A percentile compares a stretch with the other conserved stretches of the same genome.
These are phyloP conservation scores for Xylariaceae sp. DNA, from an alignment of 2,329 filamentous ascomycete genomes.

Conservation along the genomic window DNA sequence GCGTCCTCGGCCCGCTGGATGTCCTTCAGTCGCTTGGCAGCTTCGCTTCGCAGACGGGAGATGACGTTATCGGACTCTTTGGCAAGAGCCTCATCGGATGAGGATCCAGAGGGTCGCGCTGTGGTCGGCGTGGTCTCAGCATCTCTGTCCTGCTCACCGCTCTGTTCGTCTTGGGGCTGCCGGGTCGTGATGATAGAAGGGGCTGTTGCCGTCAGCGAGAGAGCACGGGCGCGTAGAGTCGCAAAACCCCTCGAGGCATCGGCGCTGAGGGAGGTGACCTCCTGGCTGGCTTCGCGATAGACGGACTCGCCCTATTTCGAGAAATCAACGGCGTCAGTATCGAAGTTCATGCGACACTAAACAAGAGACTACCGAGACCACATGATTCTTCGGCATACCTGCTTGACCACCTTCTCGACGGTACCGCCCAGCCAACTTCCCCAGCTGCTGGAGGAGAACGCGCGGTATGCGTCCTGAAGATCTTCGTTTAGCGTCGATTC, in stretches of 20 bases:
- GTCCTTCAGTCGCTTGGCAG: slow-evolving; percentile 77
- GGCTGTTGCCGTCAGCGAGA: slow-evolving; percentile 54
- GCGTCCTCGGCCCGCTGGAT: slow-evolving; percentile 91
- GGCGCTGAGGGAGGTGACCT: slow-evolving; percentile 71
- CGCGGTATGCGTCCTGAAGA: slow-evolving; percentile 91
- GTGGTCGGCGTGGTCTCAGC: slow-evolving; percentile 42
- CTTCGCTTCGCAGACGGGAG: slow-evolving; percentile 68
- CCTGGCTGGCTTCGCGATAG: slow-evolving; percentile 81
- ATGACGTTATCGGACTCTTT: slow-evolving; percentile 61
- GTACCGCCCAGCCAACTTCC: slow-evolving; percentile 82
- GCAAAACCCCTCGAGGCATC: slow-evolving; percentile 79
- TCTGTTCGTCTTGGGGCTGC: slow-evolving; percentile 23
- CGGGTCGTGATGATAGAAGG: slow-evolving; percentile 25
- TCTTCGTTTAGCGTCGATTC: slow-evolving; percentile 70
- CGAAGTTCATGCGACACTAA: slow-evolving; percentile 11
- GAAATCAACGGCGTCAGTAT: slow-evolving; percentile 10
- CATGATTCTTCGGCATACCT: slow-evolving; percentile 47
- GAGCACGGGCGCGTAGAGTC: slow-evolving; percentile 66
- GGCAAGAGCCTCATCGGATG: slow-evolving; percentile 37
- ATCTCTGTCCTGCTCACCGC: slow-evolving; percentile 35
- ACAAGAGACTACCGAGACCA: background rate
- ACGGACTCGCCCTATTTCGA: slow-evolving; percentile 63
- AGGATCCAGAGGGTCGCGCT: slow-evolving; percentile 28
- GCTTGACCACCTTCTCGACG: slow-evolving; percentile 87
- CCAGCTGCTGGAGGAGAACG: slow-evolving; percentile 88